A percentile compares a stretch with the other conserved stretches of the same genome.
phyloP scores from a whole-genome alignment of 441 rosid species.

The Bruguiera hainesii region DNA sequence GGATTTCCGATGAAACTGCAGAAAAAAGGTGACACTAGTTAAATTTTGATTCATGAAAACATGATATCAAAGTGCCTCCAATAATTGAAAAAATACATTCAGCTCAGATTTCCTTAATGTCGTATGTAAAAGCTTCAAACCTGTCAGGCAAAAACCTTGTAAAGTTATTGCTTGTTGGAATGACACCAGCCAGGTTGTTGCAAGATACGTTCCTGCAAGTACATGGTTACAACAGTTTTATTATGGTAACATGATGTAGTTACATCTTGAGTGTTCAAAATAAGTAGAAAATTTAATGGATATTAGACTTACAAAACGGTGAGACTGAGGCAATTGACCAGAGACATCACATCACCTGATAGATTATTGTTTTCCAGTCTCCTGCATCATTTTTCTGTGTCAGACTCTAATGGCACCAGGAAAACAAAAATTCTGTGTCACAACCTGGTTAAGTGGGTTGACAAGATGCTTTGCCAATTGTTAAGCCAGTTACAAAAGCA shows the following conservation, averaged over 20 bases:
- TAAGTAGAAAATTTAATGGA: neutral
- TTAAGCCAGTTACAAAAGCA: too few species aligned
- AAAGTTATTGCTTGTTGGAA: constrained; percentile 76
- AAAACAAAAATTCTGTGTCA: too few species aligned
- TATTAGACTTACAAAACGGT: constrained; percentile 47
- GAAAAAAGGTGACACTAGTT: constrained; percentile 1
- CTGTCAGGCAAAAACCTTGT: constrained; percentile 71
- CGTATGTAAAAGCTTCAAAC: constrained; percentile 25
- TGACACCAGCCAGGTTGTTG: constrained; percentile 70
- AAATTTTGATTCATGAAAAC: neutral
- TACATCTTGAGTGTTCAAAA: constrained; percentile 5
- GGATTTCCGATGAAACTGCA: constrained; percentile 80
- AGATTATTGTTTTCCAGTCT: constrained; percentile 73
- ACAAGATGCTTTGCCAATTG: neutral
- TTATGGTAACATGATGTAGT: constrained; percentile 10
- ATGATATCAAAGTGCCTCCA: neutral
- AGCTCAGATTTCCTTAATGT: neutral
- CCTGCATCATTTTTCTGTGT: constrained; percentile 38
- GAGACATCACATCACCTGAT: constrained; percentile 63
- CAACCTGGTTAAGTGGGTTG: neutral
- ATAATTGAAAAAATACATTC: neutral
- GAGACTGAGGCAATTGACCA: constrained; percentile 70
- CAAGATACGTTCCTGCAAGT: constrained; percentile 72
- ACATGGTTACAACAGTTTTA: constrained; percentile 3
- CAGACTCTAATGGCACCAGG: too few species aligned